These are phyloP conservation scores for Crinitomyces ghanaensis DNA, from an alignment of 805 yeast species.

Conservation along the genomic window DNA sequence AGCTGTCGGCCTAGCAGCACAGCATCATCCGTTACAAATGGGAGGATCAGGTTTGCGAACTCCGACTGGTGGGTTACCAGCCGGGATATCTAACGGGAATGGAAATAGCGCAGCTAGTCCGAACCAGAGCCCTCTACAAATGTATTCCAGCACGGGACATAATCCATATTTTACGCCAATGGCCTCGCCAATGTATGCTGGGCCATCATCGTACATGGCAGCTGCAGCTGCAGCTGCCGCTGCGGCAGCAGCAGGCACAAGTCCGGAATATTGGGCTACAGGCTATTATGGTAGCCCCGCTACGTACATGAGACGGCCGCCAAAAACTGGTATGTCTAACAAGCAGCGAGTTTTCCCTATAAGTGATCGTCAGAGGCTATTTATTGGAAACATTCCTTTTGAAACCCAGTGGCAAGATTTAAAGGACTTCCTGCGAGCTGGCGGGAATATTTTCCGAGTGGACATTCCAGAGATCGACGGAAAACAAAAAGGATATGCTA, in stretches of 20 bases:
- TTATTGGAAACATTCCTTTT: slow-evolving; percentile 27
- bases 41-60: neutral
- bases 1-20: neutral
- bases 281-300: neutral
- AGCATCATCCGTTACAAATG: neutral
- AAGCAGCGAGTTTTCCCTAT: neutral
- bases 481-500: slow-evolving; percentile 49
- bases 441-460: slow-evolving; percentile 23
- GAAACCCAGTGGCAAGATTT: slow-evolving; percentile 24
- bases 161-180: neutral
- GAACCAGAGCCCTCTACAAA: no score
- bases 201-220: neutral
- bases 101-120: no score
- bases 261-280: slow-evolving; percentile 1
- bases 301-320: neutral
- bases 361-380: slow-evolving; percentile 19
- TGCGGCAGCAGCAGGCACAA: neutral
- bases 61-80: no score
- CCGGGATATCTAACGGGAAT: no score
- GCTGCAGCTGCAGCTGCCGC: neutral
- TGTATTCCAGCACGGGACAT: neutral
- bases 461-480: slow-evolving; percentile 34
- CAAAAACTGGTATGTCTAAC: neutral
- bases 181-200: neutral
- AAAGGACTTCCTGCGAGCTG: slow-evolving; percentile 19